These are phyloP conservation scores for Hypericum androsaemum DNA, from an alignment of 345 rosid genomes.

Conservation along the genomic window DNA sequence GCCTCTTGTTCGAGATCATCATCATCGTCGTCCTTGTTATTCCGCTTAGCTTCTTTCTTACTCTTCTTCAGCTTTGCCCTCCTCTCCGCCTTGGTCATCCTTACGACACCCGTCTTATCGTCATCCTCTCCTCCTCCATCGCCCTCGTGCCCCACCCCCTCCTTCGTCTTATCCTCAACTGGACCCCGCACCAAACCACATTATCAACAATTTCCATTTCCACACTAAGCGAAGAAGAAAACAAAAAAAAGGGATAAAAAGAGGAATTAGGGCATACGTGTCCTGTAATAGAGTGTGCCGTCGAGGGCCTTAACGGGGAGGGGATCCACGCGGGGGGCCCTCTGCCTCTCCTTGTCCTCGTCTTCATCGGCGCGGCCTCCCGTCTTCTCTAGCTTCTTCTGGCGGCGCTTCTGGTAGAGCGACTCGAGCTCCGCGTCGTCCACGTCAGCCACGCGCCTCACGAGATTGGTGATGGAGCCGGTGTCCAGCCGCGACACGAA, in stretches of 20 bases:
- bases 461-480: constrained; percentile 53
- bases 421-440: constrained; percentile 62
- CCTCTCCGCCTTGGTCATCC: constrained; percentile 63
- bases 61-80: constrained; percentile 68
- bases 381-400: constrained; percentile 28
- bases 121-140: constrained; percentile 23
- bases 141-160: constrained; percentile 16
- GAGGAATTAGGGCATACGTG: constrained; percentile 20
- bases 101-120: constrained; percentile 16
- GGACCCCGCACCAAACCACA: constrained; percentile 23
- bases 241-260: not conserved
- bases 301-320: constrained; percentile 80
- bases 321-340: constrained; percentile 63
- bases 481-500: constrained; percentile 58
- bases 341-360: constrained; percentile 20
- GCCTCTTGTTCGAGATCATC: constrained; percentile 40
- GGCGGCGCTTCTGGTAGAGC: constrained; percentile 48
- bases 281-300: constrained; percentile 60
- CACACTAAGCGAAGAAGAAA: not conserved
- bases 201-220: constrained; percentile 4
- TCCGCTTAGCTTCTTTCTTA: constrained; percentile 69
- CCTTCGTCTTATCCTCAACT: constrained; percentile 7
- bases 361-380: constrained; percentile 19
- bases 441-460: constrained; percentile 50
- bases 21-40: constrained; percentile 35